Evolutionary conservation across 305 asterid genomes (phyloP).

Genomic region (Fraxinus sp.): DNA sequence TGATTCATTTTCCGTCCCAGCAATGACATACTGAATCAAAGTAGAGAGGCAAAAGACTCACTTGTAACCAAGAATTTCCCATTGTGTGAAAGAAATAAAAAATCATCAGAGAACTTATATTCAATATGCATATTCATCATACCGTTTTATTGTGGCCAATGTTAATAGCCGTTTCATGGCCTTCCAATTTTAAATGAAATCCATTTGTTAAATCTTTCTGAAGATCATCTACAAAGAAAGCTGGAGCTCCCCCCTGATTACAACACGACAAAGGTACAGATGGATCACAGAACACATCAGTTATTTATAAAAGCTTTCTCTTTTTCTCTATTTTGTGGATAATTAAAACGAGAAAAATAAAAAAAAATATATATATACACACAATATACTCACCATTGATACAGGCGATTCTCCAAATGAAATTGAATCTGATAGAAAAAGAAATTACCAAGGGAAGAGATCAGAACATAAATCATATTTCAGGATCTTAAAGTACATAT

Average conservation of each 20-base stretch:
- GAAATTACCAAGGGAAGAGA: neutral
- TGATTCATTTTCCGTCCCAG: slow-evolving; percentile 44
- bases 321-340: neutral
- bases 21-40: slow-evolving; percentile 68
- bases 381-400: slow-evolving; percentile 57
- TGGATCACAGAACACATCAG: slow-evolving; percentile 23
- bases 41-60: slow-evolving; percentile 25
- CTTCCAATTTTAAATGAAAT: slow-evolving; percentile 44
- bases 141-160: slow-evolving; percentile 55
- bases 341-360: slow-evolving; percentile 21
- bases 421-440: slow-evolving; percentile 39
- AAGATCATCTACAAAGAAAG: slow-evolving; percentile 51
- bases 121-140: slow-evolving; percentile 23
- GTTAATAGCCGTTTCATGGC: slow-evolving; percentile 39
- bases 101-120: slow-evolving; percentile 13
- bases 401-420: slow-evolving; percentile 31
- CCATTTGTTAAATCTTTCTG: slow-evolving; percentile 35
- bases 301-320: slow-evolving; percentile 6
- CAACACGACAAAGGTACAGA: slow-evolving; percentile 19
- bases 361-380: neutral
- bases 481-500: slow-evolving; percentile 15
- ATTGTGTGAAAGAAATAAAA: slow-evolving; percentile 9
- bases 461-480: slow-evolving; percentile 20
- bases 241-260: slow-evolving; percentile 86
- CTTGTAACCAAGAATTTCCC: slow-evolving; percentile 23